A percentile compares a stretch with the other conserved stretches of the same genome.
Conservation (phyloP, 2,329 filamentous ascomycete genomes). For the Colletotrichum sp. region DNA sequence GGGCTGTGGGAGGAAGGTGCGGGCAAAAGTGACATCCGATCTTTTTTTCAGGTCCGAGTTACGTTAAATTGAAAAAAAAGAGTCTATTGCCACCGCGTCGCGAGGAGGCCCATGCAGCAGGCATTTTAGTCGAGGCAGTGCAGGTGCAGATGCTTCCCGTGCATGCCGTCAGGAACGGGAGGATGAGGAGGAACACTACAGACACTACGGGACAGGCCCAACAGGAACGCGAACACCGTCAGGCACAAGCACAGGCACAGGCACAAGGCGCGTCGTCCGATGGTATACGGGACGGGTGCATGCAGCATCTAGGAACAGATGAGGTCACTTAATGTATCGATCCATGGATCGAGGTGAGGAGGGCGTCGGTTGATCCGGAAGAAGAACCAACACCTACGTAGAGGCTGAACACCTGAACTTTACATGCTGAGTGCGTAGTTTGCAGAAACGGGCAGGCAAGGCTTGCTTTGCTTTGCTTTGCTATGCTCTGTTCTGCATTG, state of each 20-base stretch:
- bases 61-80: background rate
- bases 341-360: background rate
- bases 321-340: background rate
- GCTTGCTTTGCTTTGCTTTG: background rate
- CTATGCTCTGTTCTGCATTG: background rate
- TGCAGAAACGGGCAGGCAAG: background rate
- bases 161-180: background rate
- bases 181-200: background rate
- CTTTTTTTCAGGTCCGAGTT: conserved; percentile 10
- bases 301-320: background rate
- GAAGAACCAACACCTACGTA: background rate
- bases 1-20: background rate
- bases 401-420: background rate
- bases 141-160: background rate
- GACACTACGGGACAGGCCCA: background rate
- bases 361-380: background rate
- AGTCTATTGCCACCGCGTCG: conserved; percentile 11
- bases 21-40: conserved; percentile 18
- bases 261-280: background rate
- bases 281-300: background rate
- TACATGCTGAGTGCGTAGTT: background rate
- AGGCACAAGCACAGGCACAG: background rate
- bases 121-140: conserved; percentile 6
- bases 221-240: background rate
- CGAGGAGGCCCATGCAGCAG: conserved; percentile 15